Conservation (phyloP, 2,329 filamentous ascomycete genomes). For the Rutstroemia sp. region DNA sequence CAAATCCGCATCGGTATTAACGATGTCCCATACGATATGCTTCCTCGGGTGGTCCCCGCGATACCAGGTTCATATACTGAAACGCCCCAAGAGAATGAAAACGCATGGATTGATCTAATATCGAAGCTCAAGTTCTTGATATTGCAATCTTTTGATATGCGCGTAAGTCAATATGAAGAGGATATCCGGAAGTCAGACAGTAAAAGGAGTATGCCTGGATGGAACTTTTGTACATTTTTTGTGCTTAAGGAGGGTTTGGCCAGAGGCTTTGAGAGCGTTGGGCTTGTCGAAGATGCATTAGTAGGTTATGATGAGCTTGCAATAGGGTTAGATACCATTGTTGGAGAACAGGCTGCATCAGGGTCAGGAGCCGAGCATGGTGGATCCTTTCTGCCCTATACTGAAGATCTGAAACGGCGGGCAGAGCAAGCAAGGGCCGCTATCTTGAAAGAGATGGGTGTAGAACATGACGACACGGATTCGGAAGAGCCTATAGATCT, state of each 20-base stretch:
- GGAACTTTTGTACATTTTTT: constrained; percentile 99
- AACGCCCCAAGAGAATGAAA: constrained; percentile 68
- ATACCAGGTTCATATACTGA: constrained; percentile 60
- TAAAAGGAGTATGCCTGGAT: constrained; percentile 80
- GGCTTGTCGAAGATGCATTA: constrained; percentile 88
- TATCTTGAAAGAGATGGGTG: constrained; percentile 30
- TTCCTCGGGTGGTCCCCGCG: constrained; percentile 55
- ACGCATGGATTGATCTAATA: constrained; percentile 77
- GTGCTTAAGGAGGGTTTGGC: constrained; percentile 94
- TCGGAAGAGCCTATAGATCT: constrained; percentile 41
- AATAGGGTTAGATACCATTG: constrained; percentile 74
- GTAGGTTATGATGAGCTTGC: constrained; percentile 93
- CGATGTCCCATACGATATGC: constrained; percentile 57
- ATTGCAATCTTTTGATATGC: constrained; percentile 78
- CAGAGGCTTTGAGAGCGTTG: constrained; percentile 90
- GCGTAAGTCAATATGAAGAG: constrained; percentile 92
- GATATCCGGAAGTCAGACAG: constrained; percentile 92
- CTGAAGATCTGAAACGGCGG: constrained; percentile 61
- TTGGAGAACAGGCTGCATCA: constrained; percentile 62
- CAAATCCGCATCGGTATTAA: constrained; percentile 76
- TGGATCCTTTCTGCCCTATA: constrained; percentile 63
- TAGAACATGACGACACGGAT: constrained; percentile 31
- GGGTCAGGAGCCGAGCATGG: constrained; percentile 58
- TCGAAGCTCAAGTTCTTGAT: constrained; percentile 83
- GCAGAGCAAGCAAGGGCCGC: constrained; percentile 45